Percentiles rank a stretch among this genome's conserved stretches.
phyloP scores from a whole-genome alignment of 2,329 filamentous ascomycete species.

The Stemphylium lycopersici region DNA sequence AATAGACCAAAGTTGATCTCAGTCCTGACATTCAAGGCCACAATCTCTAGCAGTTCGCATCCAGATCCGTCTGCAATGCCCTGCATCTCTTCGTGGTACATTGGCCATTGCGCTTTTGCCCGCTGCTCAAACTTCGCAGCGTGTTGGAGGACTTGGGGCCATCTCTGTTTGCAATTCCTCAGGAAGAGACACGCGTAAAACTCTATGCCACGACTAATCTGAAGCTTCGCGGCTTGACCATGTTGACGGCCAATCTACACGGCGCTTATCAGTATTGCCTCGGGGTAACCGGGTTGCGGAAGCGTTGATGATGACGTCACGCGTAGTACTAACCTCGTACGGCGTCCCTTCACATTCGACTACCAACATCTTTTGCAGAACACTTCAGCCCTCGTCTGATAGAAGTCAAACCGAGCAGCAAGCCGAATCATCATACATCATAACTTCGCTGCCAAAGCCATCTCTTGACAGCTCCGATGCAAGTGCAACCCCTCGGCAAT shows the following conservation, averaged over 20 bases:
- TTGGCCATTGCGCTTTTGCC: constrained; percentile 52
- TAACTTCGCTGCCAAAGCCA: background rate
- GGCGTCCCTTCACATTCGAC: constrained; percentile 52
- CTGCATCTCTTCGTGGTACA: constrained; percentile 53
- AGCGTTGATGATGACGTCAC: constrained; percentile 21
- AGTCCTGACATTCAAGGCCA: constrained; percentile 64
- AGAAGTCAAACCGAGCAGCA: background rate
- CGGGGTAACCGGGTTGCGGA: background rate
- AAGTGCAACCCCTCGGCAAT: constrained; percentile 2
- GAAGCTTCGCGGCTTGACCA: constrained; percentile 48
- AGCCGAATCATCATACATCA: background rate
- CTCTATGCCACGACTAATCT: constrained; percentile 52
- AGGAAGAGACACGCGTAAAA: constrained; percentile 58
- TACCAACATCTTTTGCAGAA: constrained; percentile 43
- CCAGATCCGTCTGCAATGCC: constrained; percentile 61
- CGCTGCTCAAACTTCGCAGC: constrained; percentile 57
- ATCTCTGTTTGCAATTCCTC: constrained; percentile 54
- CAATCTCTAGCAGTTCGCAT: constrained; percentile 57
- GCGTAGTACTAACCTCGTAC: constrained; percentile 45
- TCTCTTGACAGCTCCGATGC: background rate
- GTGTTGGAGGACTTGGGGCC: constrained; percentile 53
- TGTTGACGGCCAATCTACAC: constrained; percentile 58
- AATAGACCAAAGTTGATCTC: constrained; percentile 65
- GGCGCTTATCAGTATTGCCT: background rate
- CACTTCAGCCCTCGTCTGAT: background rate